Conservation (phyloP, 2,329 filamentous ascomycete species). For the Xylariaceae sp. region DNA sequence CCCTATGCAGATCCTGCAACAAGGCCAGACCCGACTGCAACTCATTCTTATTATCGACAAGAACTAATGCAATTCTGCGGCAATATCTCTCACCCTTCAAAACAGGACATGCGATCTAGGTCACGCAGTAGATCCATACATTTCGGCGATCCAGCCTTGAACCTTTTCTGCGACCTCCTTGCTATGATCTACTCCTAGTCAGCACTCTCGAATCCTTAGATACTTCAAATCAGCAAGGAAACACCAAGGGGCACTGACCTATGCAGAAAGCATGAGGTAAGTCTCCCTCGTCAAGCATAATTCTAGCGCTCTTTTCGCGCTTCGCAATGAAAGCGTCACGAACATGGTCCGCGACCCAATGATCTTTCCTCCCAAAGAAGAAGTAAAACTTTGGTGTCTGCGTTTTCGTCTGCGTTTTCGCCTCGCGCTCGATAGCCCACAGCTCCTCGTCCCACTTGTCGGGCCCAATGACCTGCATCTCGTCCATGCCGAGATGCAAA, state of each 20-base stretch:
- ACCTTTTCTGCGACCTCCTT: conserved; percentile 48
- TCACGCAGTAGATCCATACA: conserved; percentile 27
- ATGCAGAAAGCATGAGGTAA: conserved; percentile 61
- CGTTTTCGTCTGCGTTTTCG: conserved; percentile 16
- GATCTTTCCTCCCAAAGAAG: conserved; percentile 56
- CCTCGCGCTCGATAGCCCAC: conserved; percentile 46
- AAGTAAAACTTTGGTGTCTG: conserved; percentile 50
- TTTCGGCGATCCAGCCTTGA: conserved; percentile 49
- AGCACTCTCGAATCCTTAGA: not conserved
- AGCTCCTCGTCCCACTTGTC: conserved; percentile 57
- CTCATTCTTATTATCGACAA: no score
- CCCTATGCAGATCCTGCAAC: no score
- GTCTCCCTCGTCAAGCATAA: conserved; percentile 52
- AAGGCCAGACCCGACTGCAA: no score
- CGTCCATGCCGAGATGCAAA: conserved; percentile 55
- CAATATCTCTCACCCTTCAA: no score
- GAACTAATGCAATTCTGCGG: no score
- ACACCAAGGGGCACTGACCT: conserved; percentile 33
- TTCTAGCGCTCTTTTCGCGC: conserved; percentile 38
- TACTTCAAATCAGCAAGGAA: not conserved
- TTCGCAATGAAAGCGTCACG: conserved; percentile 53
- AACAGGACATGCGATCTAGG: no score
- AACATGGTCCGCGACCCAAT: conserved; percentile 57
- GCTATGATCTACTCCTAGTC: conserved; percentile 36
- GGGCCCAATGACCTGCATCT: conserved; percentile 56